Percentiles rank a stretch among this genome's conserved stretches.
phyloP scores from a whole-genome alignment of 257 asterid genomes.

The Penstemon newberryi region DNA sequence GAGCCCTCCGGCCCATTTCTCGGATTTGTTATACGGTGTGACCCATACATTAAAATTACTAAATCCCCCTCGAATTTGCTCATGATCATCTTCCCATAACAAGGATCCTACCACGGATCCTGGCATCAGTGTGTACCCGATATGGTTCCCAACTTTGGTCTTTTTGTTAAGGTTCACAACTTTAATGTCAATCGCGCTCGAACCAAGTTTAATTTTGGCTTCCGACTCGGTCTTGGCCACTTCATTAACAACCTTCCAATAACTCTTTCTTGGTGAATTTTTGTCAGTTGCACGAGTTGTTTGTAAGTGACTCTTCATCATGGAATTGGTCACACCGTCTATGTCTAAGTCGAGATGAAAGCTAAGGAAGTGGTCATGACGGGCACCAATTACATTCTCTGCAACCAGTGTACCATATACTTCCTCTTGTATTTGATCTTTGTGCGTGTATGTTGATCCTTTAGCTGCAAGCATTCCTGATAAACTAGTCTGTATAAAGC shows the following conservation, averaged over 20 bases:
- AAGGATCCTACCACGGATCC: slow-evolving; percentile 26
- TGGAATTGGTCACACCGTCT: slow-evolving; percentile 55
- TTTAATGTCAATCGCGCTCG: slow-evolving; percentile 25
- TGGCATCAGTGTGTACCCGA: slow-evolving; percentile 38
- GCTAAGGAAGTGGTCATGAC: slow-evolving; percentile 66
- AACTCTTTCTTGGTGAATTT: slow-evolving; percentile 46
- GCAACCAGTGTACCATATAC: slow-evolving; percentile 54
- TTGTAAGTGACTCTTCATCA: slow-evolving; percentile 42
- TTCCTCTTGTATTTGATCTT: slow-evolving; percentile 46
- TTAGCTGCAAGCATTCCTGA: slow-evolving; percentile 59
- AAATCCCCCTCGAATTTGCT: slow-evolving; percentile 36
- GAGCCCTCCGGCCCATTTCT: slow-evolving; percentile 44
- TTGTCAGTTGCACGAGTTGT: slow-evolving; percentile 25
- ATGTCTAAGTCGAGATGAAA: slow-evolving; percentile 57
- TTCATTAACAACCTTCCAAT: slow-evolving; percentile 42
- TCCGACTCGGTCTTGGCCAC: slow-evolving; percentile 42
- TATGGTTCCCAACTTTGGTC: slow-evolving; percentile 37
- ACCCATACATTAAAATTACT: slow-evolving; percentile 45
- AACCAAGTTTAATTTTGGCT: slow-evolving; percentile 32
- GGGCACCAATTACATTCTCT: slow-evolving; percentile 48
- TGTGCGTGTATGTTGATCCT: slow-evolving; percentile 50
- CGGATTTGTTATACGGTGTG: slow-evolving; percentile 42
- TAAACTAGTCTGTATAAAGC: slow-evolving; percentile 57
- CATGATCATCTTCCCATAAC: slow-evolving; percentile 27
- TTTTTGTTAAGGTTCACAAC: slow-evolving; percentile 43